phyloP scores from a whole-genome alignment of 2,329 filamentous ascomycete genomes.

The Aspergillus calidoustus region DNA sequence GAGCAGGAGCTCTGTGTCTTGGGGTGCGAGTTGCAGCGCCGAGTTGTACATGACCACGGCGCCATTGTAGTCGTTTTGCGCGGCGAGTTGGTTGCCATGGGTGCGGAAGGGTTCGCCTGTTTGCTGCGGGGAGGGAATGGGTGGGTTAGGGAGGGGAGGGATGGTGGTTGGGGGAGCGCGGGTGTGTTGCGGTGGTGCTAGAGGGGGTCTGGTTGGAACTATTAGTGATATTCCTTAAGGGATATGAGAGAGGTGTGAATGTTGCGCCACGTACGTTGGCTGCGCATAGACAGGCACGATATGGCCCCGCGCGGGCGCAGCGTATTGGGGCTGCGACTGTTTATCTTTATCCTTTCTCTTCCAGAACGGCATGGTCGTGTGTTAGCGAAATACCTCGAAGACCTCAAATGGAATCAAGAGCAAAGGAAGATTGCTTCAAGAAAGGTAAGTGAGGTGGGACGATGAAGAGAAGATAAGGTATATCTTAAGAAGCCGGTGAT shows the following conservation, averaged over 20 bases:
- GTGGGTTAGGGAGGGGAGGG: not conserved
- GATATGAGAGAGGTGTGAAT: not conserved
- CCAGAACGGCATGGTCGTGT: not conserved
- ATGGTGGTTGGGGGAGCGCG: no score
- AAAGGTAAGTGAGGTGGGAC: not conserved
- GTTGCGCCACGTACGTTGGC: not conserved
- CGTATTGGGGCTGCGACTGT: not conserved
- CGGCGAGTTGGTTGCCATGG: not conserved
- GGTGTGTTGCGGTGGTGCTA: no score
- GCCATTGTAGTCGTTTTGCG: not conserved
- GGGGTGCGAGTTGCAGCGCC: not conserved
- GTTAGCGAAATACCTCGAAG: not conserved
- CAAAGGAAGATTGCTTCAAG: not conserved
- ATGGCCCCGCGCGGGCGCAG: not conserved
- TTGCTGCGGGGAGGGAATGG: not conserved
- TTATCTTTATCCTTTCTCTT: not conserved
- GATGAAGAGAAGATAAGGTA: not conserved
- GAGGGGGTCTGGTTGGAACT: not conserved
- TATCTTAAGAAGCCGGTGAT: not conserved
- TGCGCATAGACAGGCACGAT: not conserved
- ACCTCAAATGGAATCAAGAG: not conserved
- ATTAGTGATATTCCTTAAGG: not conserved
- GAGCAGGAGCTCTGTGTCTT: not conserved
- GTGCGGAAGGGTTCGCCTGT: not conserved
- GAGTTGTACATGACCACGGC: slow-evolving; percentile 1